phyloP scores from a whole-genome alignment of 2,329 filamentous ascomycete species.

The Neofusicoccum parvum region DNA sequence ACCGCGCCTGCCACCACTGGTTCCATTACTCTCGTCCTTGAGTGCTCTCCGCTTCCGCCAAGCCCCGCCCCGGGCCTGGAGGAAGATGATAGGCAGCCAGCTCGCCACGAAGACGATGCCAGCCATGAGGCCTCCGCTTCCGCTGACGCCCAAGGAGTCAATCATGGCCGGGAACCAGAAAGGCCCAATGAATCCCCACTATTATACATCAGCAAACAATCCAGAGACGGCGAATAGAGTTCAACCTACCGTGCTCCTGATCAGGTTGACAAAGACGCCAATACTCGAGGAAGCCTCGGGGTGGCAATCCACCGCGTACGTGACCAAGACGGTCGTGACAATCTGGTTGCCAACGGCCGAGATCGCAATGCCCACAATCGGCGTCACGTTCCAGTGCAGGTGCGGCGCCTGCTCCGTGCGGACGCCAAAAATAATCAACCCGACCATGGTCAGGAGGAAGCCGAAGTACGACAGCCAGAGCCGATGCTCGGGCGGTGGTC shows the following conservation, averaged over 20 bases:
- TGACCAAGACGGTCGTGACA: conserved; percentile 62
- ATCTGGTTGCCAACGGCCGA: conserved; percentile 61
- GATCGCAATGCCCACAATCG: conserved; percentile 56
- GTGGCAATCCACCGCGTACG: conserved; percentile 63
- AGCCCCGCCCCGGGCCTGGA: conserved; percentile 24
- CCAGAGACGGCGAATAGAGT: neutral
- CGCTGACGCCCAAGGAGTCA: conserved; percentile 34
- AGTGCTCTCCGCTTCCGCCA: conserved; percentile 16
- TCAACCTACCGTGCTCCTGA: conserved; percentile 46
- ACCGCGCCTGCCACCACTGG: neutral
- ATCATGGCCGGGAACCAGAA: conserved; percentile 48
- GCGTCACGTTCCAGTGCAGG: conserved; percentile 58
- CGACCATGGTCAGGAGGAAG: conserved; percentile 53
- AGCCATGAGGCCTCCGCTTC: conserved; percentile 41
- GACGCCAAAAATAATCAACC: conserved; percentile 58
- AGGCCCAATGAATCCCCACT: conserved; percentile 45
- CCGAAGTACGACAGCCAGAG: conserved; percentile 62
- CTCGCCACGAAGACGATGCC: conserved; percentile 31
- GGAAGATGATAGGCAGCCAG: conserved; percentile 29
- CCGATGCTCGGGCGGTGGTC: conserved; percentile 53
- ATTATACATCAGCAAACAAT: neutral
- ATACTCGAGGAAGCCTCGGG: conserved; percentile 55
- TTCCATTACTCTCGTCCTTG: neutral
- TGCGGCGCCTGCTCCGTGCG: conserved; percentile 48
- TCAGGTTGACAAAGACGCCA: conserved; percentile 61